Base-by-base conservation (phyloP, 179 eudicot genomes). In the Nepenthes alata region DNA sequence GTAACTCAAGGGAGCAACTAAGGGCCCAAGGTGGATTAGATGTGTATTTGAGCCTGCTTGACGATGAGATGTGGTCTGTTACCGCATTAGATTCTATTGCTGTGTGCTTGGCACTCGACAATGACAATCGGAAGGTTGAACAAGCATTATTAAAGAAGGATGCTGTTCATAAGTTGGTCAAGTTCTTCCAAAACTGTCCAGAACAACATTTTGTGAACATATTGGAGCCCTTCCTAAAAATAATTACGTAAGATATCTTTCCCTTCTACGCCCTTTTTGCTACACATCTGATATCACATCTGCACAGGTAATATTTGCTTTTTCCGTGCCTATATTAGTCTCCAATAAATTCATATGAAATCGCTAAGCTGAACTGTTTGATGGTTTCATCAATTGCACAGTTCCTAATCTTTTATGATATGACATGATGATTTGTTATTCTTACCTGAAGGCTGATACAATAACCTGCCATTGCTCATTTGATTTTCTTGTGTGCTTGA, bases 21-120 rank as follows among this genome's bases (percentile, higher is more conserved):
- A 78, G 97, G 70, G 97, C 97, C 55, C 99, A 94, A 67, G 99
- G 95, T 67, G 99, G 99, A 14, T 73, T 94, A 67, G 99, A 94
- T 72, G 99, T 87, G 41, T 94, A 94, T 72, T 60, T 94, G 52
- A 87, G 91, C 73, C 76, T 94, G 55, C 97, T 94, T 68, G 95
- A 94, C 77, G 97, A 94, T 59, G 84, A 83, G 57, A 59, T 87
- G 39, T 94, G 99, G 99, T 94, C 99, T 6, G 99, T 85, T 61
- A 90, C 95, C 25, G 95, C 99, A 52, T 78, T 94, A 64, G 99
- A 94, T 70, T 94, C 99, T 14, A 80, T 94, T 47, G 99, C 99
- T 34, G 91, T 90, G 53, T 94, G 99, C 77, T 75, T 94, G 80
- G 95, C 99, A 61, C 97, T 90, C 78, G 99, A 94, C 71, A 93